phyloP scores from a whole-genome alignment of 1,284 basidiomycete genomes.

The Coniferiporia weirii region DNA sequence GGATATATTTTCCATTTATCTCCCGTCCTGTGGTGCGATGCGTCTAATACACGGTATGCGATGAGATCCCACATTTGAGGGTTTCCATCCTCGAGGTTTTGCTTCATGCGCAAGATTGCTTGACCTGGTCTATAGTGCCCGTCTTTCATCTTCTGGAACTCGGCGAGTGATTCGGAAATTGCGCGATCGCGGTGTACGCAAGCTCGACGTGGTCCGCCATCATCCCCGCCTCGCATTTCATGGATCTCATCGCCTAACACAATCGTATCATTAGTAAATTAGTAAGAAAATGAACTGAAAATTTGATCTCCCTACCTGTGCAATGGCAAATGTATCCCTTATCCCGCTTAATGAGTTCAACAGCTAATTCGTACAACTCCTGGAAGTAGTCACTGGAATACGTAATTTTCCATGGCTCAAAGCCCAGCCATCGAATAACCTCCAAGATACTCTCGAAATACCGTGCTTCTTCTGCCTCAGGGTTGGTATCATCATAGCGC shows the following conservation, averaged over 20 bases:
- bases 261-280: conserved; percentile 11
- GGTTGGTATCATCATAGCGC: conserved; percentile 98
- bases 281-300: conserved; percentile 6
- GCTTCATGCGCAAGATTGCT: conserved; percentile 96
- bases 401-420: conserved; percentile 98
- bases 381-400: conserved; percentile 99
- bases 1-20: conserved; percentile 94
- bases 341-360: conserved; percentile 87
- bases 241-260: conserved; percentile 84
- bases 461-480: conserved; percentile 92
- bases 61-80: conserved; percentile 99
- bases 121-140: conserved; percentile 89
- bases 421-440: conserved; percentile 95
- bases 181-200: conserved; percentile 85
- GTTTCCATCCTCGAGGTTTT: conserved; percentile 89
- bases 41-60: conserved; percentile 90
- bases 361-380: conserved; percentile 81
- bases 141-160: conserved; percentile 92
- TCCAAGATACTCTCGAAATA: conserved; percentile 98
- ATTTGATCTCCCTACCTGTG: conserved; percentile 60
- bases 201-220: conserved; percentile 79
- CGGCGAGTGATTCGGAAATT: conserved; percentile 76
- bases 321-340: conserved; percentile 97
- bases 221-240: conserved; percentile 77
- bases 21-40: conserved; percentile 91